Evolutionary conservation across 2,329 filamentous ascomycete species (phyloP).

Genomic region (Pleomassaria siparia): DNA sequence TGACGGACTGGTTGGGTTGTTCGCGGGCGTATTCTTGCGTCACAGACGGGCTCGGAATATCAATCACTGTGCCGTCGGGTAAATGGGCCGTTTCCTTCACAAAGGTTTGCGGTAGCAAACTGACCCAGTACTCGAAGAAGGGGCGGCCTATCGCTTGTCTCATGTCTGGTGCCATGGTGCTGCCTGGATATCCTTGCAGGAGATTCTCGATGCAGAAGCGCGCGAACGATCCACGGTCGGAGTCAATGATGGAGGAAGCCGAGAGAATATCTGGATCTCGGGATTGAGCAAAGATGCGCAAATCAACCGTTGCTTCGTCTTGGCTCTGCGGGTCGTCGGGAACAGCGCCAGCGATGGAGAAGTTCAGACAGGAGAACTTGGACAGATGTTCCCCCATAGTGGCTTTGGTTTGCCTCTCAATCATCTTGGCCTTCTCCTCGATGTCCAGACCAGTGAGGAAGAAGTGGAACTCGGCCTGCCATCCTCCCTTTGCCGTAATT

Average conservation of each 20-base stretch:
- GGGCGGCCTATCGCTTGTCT: constrained; percentile 24
- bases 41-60: constrained; percentile 12
- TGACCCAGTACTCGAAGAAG: constrained; percentile 32
- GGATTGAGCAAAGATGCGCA: constrained; percentile 33
- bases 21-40: constrained; percentile 10
- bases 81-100: constrained; percentile 12
- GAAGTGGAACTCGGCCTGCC: constrained; percentile 34
- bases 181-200: constrained; percentile 46
- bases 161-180: constrained; percentile 30
- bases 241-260: constrained; percentile 11
- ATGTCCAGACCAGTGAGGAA: constrained; percentile 32
- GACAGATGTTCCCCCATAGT: constrained; percentile 13
- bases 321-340: constrained; percentile 33
- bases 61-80: constrained; percentile 8
- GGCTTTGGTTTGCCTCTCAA: constrained; percentile 22
- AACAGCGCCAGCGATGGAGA: constrained; percentile 33
- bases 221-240: constrained; percentile 12
- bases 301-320: constrained; percentile 41
- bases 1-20: constrained; percentile 28
- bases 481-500: constrained; percentile 23
- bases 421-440: constrained; percentile 27
- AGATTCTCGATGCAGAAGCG: constrained; percentile 19
- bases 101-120: constrained; percentile 24
- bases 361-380: constrained; percentile 20
- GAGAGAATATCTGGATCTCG: constrained; percentile 18